A percentile compares a stretch with the other conserved stretches of the same genome.
Conservation (phyloP, 1,284 basidiomycete species). For the Pyrrhoderma lamaoense region DNA sequence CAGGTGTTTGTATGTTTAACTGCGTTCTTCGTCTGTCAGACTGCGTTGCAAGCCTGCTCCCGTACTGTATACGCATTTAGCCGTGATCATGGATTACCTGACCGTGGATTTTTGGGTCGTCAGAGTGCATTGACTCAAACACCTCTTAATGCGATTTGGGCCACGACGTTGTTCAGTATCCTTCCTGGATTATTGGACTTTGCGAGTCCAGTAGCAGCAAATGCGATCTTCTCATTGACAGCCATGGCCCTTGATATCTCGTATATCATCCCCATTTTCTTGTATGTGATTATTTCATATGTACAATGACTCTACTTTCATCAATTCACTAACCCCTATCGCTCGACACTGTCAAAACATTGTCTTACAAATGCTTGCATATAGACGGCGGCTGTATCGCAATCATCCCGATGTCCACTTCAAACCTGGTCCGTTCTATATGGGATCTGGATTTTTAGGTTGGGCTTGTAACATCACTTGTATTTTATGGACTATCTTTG, state of each 20-base stretch:
- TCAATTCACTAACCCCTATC: too few relatives aligned
- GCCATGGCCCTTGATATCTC: slow-evolving; percentile 67
- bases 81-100: slow-evolving; percentile 80
- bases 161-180: slow-evolving; percentile 60
- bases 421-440: slow-evolving; percentile 85
- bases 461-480: slow-evolving; percentile 59
- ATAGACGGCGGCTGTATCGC: slow-evolving; percentile 55
- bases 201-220: slow-evolving; percentile 71
- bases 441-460: slow-evolving; percentile 68
- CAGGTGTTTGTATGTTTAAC: slow-evolving; percentile 70
- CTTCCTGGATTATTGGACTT: slow-evolving; percentile 74
- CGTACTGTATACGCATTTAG: slow-evolving; percentile 88
- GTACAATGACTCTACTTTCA: background rate
- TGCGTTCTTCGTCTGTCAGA: slow-evolving; percentile 79
- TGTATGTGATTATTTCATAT: slow-evolving; percentile 27
- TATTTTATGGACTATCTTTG: slow-evolving; percentile 63
- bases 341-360: too few relatives aligned
- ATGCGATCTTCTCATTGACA: slow-evolving; percentile 78
- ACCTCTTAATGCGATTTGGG: slow-evolving; percentile 79
- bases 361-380: too few relatives aligned
- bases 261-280: slow-evolving; percentile 69
- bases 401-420: slow-evolving; percentile 82
- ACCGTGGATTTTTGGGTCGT: slow-evolving; percentile 71
- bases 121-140: slow-evolving; percentile 63
- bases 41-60: slow-evolving; percentile 78